Percentiles rank a stretch among this genome's conserved stretches.
phyloP scores from a whole-genome alignment of 1,139 yeast species.

The Yamadazyma mexicana region DNA sequence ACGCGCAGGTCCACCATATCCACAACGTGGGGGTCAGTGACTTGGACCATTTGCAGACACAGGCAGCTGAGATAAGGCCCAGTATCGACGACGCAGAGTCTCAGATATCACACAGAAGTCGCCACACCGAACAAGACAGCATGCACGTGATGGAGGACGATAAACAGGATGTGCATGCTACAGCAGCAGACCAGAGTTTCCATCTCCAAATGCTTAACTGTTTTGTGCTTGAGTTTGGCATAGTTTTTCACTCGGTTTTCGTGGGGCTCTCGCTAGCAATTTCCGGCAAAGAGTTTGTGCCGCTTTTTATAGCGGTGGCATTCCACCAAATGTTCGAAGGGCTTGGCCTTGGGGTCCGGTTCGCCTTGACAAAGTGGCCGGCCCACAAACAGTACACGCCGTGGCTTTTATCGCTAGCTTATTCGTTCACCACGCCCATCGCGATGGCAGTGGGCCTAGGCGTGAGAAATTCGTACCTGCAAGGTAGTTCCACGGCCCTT shows the following conservation, averaged over 20 bases:
- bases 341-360: constrained; percentile 38
- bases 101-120: background rate
- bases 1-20: constrained; percentile 3
- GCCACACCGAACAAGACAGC: too few relatives aligned
- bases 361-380: constrained; percentile 42
- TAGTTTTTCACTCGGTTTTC: constrained; percentile 41
- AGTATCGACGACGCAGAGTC: background rate
- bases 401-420: constrained; percentile 33
- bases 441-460: constrained; percentile 41
- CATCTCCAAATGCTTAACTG: constrained; percentile 23
- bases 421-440: constrained; percentile 34
- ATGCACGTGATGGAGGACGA: background rate
- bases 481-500: constrained; percentile 32
- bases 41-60: background rate
- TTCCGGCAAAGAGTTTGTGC: constrained; percentile 36
- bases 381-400: constrained; percentile 27
- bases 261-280: constrained; percentile 41
- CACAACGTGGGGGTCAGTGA: constrained; percentile 1
- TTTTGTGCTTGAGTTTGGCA: constrained; percentile 39
- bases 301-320: constrained; percentile 34
- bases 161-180: constrained; percentile 10
- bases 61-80: background rate
- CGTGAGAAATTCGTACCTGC: constrained; percentile 33
- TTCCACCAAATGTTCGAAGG: constrained; percentile 46
- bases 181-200: too few relatives aligned